phyloP scores from a whole-genome alignment of 306 rosid species.

The Inga leiocalycina region DNA sequence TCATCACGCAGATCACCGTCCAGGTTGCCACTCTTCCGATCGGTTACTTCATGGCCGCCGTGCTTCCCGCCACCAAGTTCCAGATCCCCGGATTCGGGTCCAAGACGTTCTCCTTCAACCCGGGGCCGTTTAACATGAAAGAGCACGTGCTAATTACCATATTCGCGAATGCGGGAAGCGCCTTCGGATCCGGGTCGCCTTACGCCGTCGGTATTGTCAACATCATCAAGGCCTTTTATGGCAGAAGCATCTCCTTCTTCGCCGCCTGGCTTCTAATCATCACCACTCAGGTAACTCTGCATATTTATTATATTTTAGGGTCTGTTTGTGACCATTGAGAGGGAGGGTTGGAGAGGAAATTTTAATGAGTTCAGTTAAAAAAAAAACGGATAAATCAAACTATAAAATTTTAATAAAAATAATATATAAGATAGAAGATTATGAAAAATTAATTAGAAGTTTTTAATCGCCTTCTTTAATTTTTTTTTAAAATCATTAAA shows the following conservation, averaged over 20 bases:
- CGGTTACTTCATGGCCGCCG: slow-evolving; percentile 69
- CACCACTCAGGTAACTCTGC: slow-evolving; percentile 52
- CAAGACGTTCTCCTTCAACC: slow-evolving; percentile 44
- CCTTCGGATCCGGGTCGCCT: slow-evolving; percentile 69
- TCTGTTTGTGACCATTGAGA: no score
- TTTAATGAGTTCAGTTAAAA: no score
- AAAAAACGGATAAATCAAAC: no score
- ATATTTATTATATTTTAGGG: no score
- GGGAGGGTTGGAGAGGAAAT: no score
- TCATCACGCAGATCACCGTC: slow-evolving; percentile 64
- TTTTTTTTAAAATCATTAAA: no score
- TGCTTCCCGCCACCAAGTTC: slow-evolving; percentile 50
- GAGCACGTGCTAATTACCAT: slow-evolving; percentile 83
- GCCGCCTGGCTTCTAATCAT: slow-evolving; percentile 75
- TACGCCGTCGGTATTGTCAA: slow-evolving; percentile 64
- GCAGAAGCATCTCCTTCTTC: slow-evolving; percentile 49
- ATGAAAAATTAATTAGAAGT: no score
- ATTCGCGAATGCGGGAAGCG: slow-evolving; percentile 78
- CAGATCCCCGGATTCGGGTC: slow-evolving; percentile 51
- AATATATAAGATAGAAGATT: no score
- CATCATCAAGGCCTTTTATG: slow-evolving; percentile 67
- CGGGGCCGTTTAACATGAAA: slow-evolving; percentile 86
- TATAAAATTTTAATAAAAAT: no score
- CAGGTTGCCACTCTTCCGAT: slow-evolving; percentile 70
- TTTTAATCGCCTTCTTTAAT: no score